phyloP scores from a whole-genome alignment of 176 grass and related monocot species.

The Phragmites australis region DNA sequence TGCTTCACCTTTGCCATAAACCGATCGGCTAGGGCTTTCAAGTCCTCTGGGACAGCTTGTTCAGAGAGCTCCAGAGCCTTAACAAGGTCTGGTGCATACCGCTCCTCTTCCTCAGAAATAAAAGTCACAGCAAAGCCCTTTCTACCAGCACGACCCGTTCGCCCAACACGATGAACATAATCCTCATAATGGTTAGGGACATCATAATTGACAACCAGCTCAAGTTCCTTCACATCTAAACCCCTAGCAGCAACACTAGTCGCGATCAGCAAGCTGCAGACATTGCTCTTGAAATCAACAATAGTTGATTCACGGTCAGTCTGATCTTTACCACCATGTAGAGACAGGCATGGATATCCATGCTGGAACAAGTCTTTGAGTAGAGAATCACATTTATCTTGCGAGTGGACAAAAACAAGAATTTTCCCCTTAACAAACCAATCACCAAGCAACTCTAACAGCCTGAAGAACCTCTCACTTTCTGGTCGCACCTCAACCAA shows the following conservation, averaged over 20 bases:
- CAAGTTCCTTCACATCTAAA: constrained; percentile 96
- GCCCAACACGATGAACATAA: constrained; percentile 95
- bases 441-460: constrained; percentile 90
- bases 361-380: constrained; percentile 95
- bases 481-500: constrained; percentile 87
- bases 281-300: constrained; percentile 87
- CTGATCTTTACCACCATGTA: constrained; percentile 95
- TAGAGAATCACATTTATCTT: constrained; percentile 97
- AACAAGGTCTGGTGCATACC: constrained; percentile 92
- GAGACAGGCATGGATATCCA: constrained; percentile 84
- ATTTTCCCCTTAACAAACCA: constrained; percentile 94
- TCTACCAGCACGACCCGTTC: constrained; percentile 89
- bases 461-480: constrained; percentile 68
- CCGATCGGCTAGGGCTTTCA: constrained; percentile 72
- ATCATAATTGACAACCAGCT: constrained; percentile 95
- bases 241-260: constrained; percentile 92
- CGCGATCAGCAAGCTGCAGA: constrained; percentile 85
- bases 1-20: constrained; percentile 97
- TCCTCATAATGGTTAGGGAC: constrained; percentile 97
- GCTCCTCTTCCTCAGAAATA: constrained; percentile 87
- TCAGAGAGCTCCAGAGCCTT: constrained; percentile 92
- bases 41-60: constrained; percentile 80
- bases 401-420: constrained; percentile 96
- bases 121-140: constrained; percentile 92
- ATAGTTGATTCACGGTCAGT: constrained; percentile 95